A percentile compares a stretch with the other conserved stretches of the same genome.
Evolutionary conservation across 441 rosid genomes (phyloP).

Genomic region (Corymbia citriodora): DNA sequence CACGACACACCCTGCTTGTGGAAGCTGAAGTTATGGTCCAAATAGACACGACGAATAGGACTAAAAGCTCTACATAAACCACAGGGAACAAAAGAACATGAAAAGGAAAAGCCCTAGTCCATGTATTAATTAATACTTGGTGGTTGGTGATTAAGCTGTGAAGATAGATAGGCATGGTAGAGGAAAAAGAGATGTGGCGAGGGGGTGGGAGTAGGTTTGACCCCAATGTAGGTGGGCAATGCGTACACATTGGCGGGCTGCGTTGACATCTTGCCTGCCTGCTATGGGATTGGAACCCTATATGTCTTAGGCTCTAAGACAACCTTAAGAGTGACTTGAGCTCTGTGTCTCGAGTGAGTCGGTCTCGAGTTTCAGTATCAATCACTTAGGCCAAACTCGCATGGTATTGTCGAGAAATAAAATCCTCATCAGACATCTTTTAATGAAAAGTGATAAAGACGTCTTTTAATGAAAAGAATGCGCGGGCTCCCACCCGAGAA

Average conservation of each 20-base stretch:
- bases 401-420: not conserved
- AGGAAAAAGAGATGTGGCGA: not conserved
- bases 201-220: not conserved
- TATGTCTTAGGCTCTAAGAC: not conserved
- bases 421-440: not conserved
- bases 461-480: not conserved
- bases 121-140: not conserved
- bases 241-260: not conserved
- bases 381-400: not conserved
- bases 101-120: not conserved
- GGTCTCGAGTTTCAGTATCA: not conserved
- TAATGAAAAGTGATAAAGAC: not conserved
- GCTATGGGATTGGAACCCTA: not conserved
- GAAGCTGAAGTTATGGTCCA: not conserved
- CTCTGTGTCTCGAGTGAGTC: not conserved
- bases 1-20: not conserved
- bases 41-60: not conserved
- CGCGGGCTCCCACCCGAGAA: not conserved
- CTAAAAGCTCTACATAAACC: not conserved
- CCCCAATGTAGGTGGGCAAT: not conserved
- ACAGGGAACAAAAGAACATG: not conserved
- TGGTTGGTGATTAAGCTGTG: not conserved
- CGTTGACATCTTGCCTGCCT: not conserved
- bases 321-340: not conserved
- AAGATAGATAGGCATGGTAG: not conserved